Percentiles rank a stretch among this genome's conserved stretches.
These are phyloP conservation scores for Chamaecyparis obtusa DNA, from an alignment of 75 land plant genomes.

Conservation along the genomic window DNA sequence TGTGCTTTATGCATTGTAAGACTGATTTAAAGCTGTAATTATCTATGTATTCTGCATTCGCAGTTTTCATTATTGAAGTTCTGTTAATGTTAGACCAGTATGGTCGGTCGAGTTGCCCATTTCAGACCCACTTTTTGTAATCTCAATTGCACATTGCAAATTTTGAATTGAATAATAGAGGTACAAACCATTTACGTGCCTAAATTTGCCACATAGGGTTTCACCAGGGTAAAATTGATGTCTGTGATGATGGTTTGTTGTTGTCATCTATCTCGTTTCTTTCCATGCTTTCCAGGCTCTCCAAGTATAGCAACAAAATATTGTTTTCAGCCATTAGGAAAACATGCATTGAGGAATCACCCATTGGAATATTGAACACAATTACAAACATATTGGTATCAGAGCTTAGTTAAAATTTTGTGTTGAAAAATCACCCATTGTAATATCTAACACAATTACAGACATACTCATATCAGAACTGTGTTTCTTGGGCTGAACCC, in stretches of 20 bases:
- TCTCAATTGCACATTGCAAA: background rate
- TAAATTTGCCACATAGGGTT: background rate
- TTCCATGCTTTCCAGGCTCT: background rate
- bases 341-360: background rate
- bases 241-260: background rate
- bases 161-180: background rate
- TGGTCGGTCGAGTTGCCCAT: background rate
- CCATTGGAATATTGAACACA: background rate
- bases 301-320: background rate
- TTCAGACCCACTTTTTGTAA: background rate
- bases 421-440: background rate
- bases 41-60: no score
- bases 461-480: background rate
- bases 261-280: background rate
- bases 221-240: background rate
- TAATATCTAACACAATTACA: background rate
- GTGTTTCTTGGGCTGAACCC: background rate
- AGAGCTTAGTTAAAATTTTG: background rate
- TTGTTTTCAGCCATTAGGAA: background rate
- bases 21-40: no score
- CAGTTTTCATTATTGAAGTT: background rate
- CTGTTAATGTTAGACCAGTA: background rate
- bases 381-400: background rate
- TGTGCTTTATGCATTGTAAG: no score
- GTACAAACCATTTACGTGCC: background rate